Evolutionary conservation across 169 alveolate species (phyloP), one percentile per base, ranked within the genome.

Genomic region (Pseudocohnilembus persalinus): DNA sequence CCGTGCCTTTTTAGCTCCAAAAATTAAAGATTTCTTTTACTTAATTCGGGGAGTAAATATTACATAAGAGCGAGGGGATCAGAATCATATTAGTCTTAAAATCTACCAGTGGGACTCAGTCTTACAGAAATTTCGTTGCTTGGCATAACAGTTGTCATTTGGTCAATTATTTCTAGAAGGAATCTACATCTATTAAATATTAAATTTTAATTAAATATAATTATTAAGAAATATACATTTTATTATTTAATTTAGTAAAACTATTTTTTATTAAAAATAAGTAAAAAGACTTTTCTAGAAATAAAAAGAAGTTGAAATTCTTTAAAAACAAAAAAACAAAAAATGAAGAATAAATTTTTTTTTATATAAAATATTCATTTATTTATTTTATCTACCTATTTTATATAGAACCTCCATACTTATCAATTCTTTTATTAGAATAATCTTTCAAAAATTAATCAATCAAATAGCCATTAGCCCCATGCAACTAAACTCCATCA

Each of bases 401-500:
- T 88, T 93, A 94, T 63, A 65, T 80, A 27, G 84, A 64, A 0
- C 95, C 96, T 26, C 96, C 96, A 85, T 91, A 93, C 72, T 87
- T 82, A 85, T 93, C 96, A 27, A 85, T 93, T 83, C 96, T 85
- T 29, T 88, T 76, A 79, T 85, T 85, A 16, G 90, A 49, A 49
- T 73, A 35, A 30, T 85, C 90, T 85, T 94, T 92, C 6, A 89
- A 85, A 77, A 94, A 94, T 33, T 77, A 35, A 83, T 88, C 90
- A 74, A 85, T 78, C 64, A 94, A 81, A 76, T 80, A 78, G 24
- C 94, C 95, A 80, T 94, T 94, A 35, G 93, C 95, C 96, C n/a
- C n/a, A n/a, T n/a, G n/a, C n/a, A n/a, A n/a, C n/a, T n/a, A n/a
- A n/a, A n/a, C n/a, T n/a, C n/a, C 96, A 87, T 94, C 96, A 76